A percentile compares a stretch with the other conserved stretches of the same genome.
These are phyloP conservation scores for Kuraishia hungarica DNA, from an alignment of 805 yeast genomes.

Conservation along the genomic window DNA sequence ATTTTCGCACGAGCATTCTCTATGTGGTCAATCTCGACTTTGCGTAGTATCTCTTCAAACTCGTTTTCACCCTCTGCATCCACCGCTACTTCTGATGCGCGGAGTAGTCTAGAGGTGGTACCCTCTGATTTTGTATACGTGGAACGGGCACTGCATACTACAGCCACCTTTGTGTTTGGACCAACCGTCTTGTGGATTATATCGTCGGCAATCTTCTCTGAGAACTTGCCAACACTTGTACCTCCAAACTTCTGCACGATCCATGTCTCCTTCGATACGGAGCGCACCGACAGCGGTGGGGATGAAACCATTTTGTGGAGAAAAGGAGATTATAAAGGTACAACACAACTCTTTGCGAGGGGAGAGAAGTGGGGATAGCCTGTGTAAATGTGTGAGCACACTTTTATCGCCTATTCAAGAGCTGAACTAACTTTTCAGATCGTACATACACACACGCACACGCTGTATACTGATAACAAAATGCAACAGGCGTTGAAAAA, in stretches of 20 bases:
- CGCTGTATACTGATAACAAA: neutral
- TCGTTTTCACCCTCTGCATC: conserved; percentile 39
- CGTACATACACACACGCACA: neutral
- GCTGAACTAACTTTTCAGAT: too few relatives aligned
- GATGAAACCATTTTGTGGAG: neutral
- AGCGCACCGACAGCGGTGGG: neutral
- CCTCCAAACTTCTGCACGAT: conserved; percentile 95
- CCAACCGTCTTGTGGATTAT: conserved; percentile 60
- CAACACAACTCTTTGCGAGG: too few relatives aligned
- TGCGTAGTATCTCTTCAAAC: conserved; percentile 49
- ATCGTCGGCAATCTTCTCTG: conserved; percentile 75
- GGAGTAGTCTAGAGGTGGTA: conserved; percentile 78
- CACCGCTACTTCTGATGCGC: conserved; percentile 75
- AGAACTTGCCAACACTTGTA: conserved; percentile 93
- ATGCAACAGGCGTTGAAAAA: neutral
- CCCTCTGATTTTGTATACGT: conserved; percentile 90
- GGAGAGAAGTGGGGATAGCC: too few relatives aligned
- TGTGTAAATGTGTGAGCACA: too few relatives aligned
- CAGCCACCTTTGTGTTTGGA: conserved; percentile 63
- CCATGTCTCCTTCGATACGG: conserved; percentile 36
- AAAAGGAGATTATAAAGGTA: neutral
- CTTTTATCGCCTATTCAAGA: too few relatives aligned
- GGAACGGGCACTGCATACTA: conserved; percentile 94
- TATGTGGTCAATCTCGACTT: conserved; percentile 72
- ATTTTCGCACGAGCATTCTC: conserved; percentile 57